Base-by-base conservation (phyloP, 768 basidiomycete species). In the Mycena amicta region DNA sequence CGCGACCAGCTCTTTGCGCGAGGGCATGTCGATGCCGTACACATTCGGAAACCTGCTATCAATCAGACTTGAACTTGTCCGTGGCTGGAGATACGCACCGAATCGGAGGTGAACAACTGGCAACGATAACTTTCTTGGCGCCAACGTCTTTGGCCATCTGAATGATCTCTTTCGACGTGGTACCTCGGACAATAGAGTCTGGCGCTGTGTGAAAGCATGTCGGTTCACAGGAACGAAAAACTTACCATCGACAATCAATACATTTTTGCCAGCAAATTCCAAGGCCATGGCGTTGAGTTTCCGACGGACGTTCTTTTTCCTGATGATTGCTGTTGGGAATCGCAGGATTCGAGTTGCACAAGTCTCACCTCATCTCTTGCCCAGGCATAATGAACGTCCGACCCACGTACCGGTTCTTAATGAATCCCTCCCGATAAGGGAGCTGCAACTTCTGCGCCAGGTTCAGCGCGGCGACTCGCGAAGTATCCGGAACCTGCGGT, bases 61-160 rank as follows among this genome's bases (percentile, higher is more conserved):
- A 23, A 40, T 22, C 4, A 28, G 25, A 16, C 22, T 55, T 47
- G 22, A 12, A 28, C 28, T 18, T 4, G 51, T 30, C 26, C 22
- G 3, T 29, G 22, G 3, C 29, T 28, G 41, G 8, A 31, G 33
- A 23, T 23, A 66, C 79, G 40, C 60, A 92, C 85, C 95, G 85
- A 66, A 99, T 98, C 1, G 97, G 93, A 5, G 97, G 97, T 6
- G 97, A 93, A 69, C 97, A 98, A 50, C 94, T 96, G 1, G 97
- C 97, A 46, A 98, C 87, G 61, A 98, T 89, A 67, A 99, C 93
- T 65, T 90, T 92, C 73, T 90, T 94, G 18, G 97, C 96, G 16
- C 97, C 97, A 16, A 97, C 97, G 68, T 99, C 97, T 70, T 95
- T 95, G 20, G 96, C 97, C 95, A 99, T 98, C 71, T 98, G 95